phyloP scores from a whole-genome alignment of 2,329 filamentous ascomycete genomes.

The Aureobasidium sp. region DNA sequence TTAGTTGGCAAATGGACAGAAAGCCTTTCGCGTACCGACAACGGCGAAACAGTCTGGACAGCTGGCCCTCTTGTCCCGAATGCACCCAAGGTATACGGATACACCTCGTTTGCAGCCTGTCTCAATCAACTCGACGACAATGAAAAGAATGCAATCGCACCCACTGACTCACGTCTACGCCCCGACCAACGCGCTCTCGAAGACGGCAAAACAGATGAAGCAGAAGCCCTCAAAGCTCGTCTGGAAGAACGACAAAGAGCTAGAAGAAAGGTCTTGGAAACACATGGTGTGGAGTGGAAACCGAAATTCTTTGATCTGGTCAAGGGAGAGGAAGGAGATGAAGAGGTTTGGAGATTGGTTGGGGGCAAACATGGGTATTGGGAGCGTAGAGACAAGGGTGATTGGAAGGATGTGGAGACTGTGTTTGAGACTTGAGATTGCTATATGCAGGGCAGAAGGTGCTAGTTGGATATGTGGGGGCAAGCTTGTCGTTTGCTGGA shows the following conservation, averaged over 20 bases:
- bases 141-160: slow-evolving; percentile 65
- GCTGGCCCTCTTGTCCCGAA: slow-evolving; percentile 72
- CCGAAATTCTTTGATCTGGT: slow-evolving; percentile 81
- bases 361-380: slow-evolving; percentile 84
- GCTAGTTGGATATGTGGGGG: background rate
- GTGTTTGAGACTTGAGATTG: slow-evolving; percentile 37
- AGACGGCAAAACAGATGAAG: slow-evolving; percentile 69
- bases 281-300: slow-evolving; percentile 59
- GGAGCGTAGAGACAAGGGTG: slow-evolving; percentile 66
- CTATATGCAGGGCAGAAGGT: background rate
- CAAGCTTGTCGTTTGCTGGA: background rate
- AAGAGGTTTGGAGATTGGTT: slow-evolving; percentile 56
- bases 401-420: slow-evolving; percentile 53
- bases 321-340: slow-evolving; percentile 25
- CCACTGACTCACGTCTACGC: slow-evolving; percentile 73
- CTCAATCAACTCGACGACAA: slow-evolving; percentile 82
- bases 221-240: slow-evolving; percentile 72
- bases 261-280: slow-evolving; percentile 67
- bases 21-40: slow-evolving; percentile 55
- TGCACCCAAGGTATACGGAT: slow-evolving; percentile 71
- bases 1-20: slow-evolving; percentile 80
- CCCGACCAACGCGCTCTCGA: slow-evolving; percentile 85
- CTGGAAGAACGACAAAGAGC: slow-evolving; percentile 80
- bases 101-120: slow-evolving; percentile 75
- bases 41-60: slow-evolving; percentile 66